Evolutionary conservation across 75 land plant genomes (phyloP), one percentile per base, ranked within the genome.

Genomic region (Pinus taeda): DNA sequence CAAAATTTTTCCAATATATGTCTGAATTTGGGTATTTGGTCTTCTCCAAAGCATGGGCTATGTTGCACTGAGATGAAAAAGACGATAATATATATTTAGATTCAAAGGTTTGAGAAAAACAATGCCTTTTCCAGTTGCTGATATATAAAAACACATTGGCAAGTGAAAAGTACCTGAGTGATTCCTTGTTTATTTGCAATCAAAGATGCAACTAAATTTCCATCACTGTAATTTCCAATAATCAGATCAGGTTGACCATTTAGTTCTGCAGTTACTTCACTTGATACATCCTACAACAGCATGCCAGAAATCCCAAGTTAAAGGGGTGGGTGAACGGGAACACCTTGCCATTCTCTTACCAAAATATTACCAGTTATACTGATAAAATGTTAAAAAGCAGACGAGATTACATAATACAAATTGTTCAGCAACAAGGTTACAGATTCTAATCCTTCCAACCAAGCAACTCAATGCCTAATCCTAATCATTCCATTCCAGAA

Each of bases 41-140:
- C 76, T 91, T 91, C 87, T 91, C 93, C 85, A 91, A 62, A 3
- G 93, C 93, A 78, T 91, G 93, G 12, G 93, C 93, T 75, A 91
- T 91, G 57, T 78, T 91, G 58, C 93, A 91, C 93, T 91, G 79
- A 21, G 39, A 45, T 11, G 62, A 21, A 20, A 57, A 39, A 2
- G 57, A 57, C 24, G 33, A 67, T 11, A 61, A 67, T 11, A 61
- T 49, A 49, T 49, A 1, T 9, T 49, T 49, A 49, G 55, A 49
- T 49, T 49, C 12, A 49, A 49, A 49, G 12, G 9, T 49, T 49
- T 49, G 12, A 49, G 12, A 49, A 49, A 49, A 49, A 62, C 21
- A 57, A 59, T 59, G 21, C 60, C 21, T 20, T 59, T 21, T 20
- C 33, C 74, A 69, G 78, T 13, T 77, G n/a, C 78, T n/a, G 18